Conservation (phyloP, 23 red algal genomes). For the Gracilaria gracilis region DNA sequence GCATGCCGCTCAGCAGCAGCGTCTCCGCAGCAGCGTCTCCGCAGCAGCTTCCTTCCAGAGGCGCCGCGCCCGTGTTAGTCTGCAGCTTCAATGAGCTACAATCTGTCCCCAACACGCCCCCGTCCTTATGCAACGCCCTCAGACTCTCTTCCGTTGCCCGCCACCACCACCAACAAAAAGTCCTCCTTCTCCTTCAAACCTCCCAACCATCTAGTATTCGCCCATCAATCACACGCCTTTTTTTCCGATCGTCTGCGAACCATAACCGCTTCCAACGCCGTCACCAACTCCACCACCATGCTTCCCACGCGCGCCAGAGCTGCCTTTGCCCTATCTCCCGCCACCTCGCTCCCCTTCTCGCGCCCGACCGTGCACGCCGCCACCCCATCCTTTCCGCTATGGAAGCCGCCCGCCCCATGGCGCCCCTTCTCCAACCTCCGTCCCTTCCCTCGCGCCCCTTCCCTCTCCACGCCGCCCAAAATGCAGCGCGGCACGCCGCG, state of each 20-base stretch:
- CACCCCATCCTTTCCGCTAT: not conserved
- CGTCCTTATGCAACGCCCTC: not conserved
- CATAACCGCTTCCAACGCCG: not conserved
- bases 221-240: not conserved
- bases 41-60: not conserved
- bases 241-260: conserved; percentile 8
- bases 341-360: not conserved
- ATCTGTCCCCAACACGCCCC: not conserved
- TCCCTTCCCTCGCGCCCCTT: not conserved
- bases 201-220: not conserved
- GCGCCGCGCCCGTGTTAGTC: not conserved
- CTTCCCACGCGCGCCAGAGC: not conserved
- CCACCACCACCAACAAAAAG: not conserved
- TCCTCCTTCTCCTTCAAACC: not conserved
- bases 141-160: not conserved
- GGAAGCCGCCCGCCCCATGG: conserved; percentile 24
- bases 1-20: not conserved
- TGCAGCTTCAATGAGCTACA: not conserved
- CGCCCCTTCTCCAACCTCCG: conserved; percentile 23
- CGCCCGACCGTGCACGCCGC: not conserved
- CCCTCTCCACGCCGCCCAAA: conserved; percentile 4
- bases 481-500: not conserved
- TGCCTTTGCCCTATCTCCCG: not conserved
- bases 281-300: not conserved
- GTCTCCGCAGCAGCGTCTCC: not conserved